Conservation (phyloP, 2,329 filamentous ascomycete species). For the Epichloe sibirici region DNA sequence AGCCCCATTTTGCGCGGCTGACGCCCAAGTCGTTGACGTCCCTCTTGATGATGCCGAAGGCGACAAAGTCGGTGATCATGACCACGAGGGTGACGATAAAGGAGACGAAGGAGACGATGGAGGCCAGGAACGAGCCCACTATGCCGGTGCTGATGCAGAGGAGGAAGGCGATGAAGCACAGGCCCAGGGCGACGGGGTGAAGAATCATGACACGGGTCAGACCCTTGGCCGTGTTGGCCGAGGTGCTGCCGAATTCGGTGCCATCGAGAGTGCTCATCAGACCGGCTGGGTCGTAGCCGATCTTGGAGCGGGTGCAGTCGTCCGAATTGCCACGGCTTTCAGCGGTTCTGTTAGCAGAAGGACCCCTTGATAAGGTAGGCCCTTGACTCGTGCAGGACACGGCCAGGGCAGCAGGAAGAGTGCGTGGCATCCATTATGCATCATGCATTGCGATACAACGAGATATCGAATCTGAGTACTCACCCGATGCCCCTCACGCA, state of each 20-base stretch:
- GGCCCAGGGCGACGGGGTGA: conserved; percentile 45
- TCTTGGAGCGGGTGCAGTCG: conserved; percentile 31
- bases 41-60: conserved; percentile 40
- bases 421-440: too few species aligned
- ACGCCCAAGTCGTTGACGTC: conserved; percentile 39
- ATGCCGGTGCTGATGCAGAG: conserved; percentile 39
- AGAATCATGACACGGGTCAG: conserved; percentile 49
- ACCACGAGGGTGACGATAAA: conserved; percentile 39
- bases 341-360: not conserved
- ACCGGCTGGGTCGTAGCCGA: conserved; percentile 44
- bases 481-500: conserved; percentile 28
- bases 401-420: too few species aligned
- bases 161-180: conserved; percentile 47
- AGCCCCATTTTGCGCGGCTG: conserved; percentile 35
- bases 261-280: conserved; percentile 28
- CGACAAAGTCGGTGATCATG: conserved; percentile 43
- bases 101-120: conserved; percentile 36
- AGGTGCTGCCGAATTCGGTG: conserved; percentile 28
- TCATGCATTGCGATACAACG: too few species aligned
- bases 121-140: conserved; percentile 39
- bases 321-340: conserved; percentile 22
- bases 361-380: too few species aligned
- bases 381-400: too few species aligned
- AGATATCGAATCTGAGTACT: conserved; percentile 1
- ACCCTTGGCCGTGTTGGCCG: conserved; percentile 30